phyloP scores from a whole-genome alignment of 202 grass and related monocot genomes.

The Saccharum hybrid region DNA sequence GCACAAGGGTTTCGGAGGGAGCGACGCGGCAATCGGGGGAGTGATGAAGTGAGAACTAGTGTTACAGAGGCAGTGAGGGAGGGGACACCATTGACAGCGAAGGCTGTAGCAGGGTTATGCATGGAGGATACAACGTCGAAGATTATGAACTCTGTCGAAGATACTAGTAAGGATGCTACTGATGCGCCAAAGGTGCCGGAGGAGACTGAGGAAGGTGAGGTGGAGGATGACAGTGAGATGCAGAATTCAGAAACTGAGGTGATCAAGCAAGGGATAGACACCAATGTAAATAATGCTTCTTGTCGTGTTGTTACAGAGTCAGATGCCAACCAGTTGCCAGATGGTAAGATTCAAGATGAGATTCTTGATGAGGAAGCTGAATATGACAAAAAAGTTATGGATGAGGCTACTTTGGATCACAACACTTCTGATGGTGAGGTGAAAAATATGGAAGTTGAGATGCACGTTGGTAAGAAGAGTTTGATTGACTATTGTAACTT shows the following conservation, averaged over 20 bases:
- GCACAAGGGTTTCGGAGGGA: conserved; percentile 72
- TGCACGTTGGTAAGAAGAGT: conserved; percentile 39
- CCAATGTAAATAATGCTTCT: conserved; percentile 37
- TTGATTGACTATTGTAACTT: conserved; percentile 63
- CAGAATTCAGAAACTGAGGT: conserved; percentile 44
- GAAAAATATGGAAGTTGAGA: conserved; percentile 40
- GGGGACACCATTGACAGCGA: conserved; percentile 42
- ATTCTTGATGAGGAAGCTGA: conserved; percentile 26
- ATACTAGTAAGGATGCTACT: conserved; percentile 59
- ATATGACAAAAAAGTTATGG: conserved; percentile 36
- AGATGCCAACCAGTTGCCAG: conserved; percentile 32
- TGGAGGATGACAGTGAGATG: conserved; percentile 52
- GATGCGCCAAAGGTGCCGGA: conserved; percentile 38
- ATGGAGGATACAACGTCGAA: conserved; percentile 60
- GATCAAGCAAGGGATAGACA: conserved; percentile 48
- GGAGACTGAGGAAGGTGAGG: conserved; percentile 58
- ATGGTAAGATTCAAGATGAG: conserved; percentile 37
- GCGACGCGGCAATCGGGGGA: conserved; percentile 32
- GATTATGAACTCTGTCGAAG: conserved; percentile 43
- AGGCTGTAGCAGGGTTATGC: conserved; percentile 50
- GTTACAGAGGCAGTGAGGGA: conserved; percentile 47
- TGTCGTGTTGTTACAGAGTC: conserved; percentile 22
- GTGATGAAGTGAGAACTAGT: conserved; percentile 62
- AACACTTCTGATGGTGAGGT: conserved; percentile 23
- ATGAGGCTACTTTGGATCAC: conserved; percentile 18